Base-by-base conservation (phyloP, 768 basidiomycete species). In the Boletus eberwhitei region DNA sequence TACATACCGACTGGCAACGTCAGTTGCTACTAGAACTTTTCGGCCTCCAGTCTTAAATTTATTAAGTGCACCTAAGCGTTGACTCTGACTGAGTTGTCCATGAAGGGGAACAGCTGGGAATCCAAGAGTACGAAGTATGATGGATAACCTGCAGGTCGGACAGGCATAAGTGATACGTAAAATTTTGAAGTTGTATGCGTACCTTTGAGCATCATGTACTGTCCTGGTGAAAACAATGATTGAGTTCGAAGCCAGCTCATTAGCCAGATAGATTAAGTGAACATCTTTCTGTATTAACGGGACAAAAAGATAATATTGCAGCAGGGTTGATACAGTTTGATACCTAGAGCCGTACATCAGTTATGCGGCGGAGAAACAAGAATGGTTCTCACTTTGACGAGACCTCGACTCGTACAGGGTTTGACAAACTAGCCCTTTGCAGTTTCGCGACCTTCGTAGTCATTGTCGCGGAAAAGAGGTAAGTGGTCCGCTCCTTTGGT, bases 381-480 rank as follows among this genome's bases (percentile, higher is more conserved):
- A 43, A 16, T 13, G 7, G 14, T 31, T 38, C 87, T 62, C 71
- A 94, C 94, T 96, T 98, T 65, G 88, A 82, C 8, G 90, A 88
- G 3, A 98, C 93, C 70, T 98, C 95, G 2, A 98, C 85, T 60
- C 89, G 82, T 24, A 95, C 84, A n/a, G 97, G 97, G 66, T 96
- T 94, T 32, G 83, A 82, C 66, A 98, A 76, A 77, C 92, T 94
- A 32, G 97, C 95, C 50, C 96, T 76, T 69, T 98, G 96, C 12
- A 99, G 78, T 72, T 98, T 98, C 12, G 90, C 93, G 4, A 99
- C 93, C 74, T 98, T 98, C 14, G 93, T 93, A 12, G 97, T 96
- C 96, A 99, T 98, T 21, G 96, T 98, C 7, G 96, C 97, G 13
- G 96, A 98, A 75, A 94, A 99, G 2, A 99, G 81, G 67, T 93